Base-by-base conservation (phyloP, 2,329 filamentous ascomycete genomes). In the Endothia cerciana region DNA sequence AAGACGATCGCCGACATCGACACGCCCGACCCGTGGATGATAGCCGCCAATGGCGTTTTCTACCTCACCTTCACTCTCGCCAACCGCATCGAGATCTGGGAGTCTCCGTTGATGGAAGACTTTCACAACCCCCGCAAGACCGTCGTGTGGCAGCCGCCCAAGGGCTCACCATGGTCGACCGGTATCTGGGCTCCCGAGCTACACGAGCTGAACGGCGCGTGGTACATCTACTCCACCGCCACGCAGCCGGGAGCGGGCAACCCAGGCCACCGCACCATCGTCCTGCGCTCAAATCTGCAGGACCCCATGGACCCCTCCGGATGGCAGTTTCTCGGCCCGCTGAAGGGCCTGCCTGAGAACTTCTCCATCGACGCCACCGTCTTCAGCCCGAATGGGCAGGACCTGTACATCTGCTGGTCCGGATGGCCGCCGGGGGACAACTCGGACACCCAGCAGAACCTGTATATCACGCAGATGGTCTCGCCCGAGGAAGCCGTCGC, bases 161-260 rank as follows among this genome's bases (percentile, higher is more conserved):
- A 60, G 3, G 66, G 60, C 41, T 51, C 66, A 22, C 60, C 60
- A 1, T 68, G 63, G 63, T 63, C 56, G 2, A 56, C 63, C 8
- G 66, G 65, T 17, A 43, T 68, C 40, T 87, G 84, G 84, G 84
- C 84, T 0, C 84, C 84, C 0, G 84, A 87, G 74, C 76, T 87
- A 1, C 65, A 68, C 49, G 36, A 56, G 15, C 60, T 68, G 13
- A 65, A 65, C 38, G 66, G 66, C 11, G 30, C 36, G 15, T 68
- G 66, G 66, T 68, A 68, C 36, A 61, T 68, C 36, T 68, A 68
- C 40, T 53, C 66, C 2, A 65, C 63, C 41, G 60, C 66, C 38
- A 58, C 63, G 1, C 66, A 58, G 15, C 66, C 63, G 3, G 66
- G 63, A 15, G 51, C 45, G 0, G 66, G 66, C 2, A 68, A 68